A percentile compares a stretch with the other conserved stretches of the same genome.
phyloP scores from a whole-genome alignment of 2,329 filamentous ascomycete species.

The Fusarium decemcellulare region DNA sequence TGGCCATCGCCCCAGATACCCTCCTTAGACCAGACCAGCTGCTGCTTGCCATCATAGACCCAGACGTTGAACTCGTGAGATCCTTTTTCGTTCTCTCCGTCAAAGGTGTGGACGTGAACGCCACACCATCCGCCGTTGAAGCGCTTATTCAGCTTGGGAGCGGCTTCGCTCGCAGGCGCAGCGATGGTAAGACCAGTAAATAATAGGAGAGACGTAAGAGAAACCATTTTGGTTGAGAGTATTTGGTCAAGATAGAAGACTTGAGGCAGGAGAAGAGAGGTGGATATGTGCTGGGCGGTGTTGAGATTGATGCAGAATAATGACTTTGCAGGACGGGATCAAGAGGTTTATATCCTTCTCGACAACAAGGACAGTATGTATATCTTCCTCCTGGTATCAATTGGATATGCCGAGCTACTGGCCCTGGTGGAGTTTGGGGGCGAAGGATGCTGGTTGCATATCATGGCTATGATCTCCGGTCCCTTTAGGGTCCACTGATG shows the following conservation, averaged over 20 bases:
- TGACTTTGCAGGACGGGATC: too few species aligned
- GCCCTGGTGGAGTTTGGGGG: not conserved
- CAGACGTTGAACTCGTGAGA: conserved; percentile 2
- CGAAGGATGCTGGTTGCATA: not conserved
- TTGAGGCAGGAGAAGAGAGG: too few species aligned
- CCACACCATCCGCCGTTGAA: conserved; percentile 7
- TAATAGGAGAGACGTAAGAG: not conserved
- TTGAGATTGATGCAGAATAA: too few species aligned
- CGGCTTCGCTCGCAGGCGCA: not conserved
- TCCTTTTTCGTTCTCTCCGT: not conserved
- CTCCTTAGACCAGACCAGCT: conserved; percentile 2
- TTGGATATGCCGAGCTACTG: too few species aligned
- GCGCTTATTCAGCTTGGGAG: not conserved
- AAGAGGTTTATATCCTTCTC: too few species aligned
- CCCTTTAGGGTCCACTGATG: not conserved
- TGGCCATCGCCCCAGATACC: not conserved
- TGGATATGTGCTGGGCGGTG: too few species aligned
- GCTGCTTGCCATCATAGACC: conserved; percentile 1
- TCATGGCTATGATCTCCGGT: not conserved
- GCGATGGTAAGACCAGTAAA: not conserved
- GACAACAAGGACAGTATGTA: too few species aligned
- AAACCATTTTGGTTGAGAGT: not conserved
- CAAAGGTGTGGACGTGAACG: not conserved
- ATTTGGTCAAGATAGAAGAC: not conserved
- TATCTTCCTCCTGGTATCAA: too few species aligned